Base-by-base conservation (phyloP, 1,284 basidiomycete genomes). In the Trametes hirsuta region DNA sequence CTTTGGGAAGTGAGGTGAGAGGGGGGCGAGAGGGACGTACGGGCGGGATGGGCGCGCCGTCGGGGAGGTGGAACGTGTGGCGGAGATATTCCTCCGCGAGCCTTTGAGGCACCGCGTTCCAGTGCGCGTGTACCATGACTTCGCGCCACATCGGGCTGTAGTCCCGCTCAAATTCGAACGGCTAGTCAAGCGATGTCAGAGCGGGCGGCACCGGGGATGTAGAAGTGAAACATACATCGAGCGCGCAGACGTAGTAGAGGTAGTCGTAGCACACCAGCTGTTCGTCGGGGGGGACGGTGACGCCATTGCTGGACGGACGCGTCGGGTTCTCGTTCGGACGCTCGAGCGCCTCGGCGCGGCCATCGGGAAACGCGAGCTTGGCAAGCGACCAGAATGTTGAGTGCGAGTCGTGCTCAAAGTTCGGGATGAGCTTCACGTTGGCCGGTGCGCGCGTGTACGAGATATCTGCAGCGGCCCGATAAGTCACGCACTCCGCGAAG, bases 181-280 rank as follows among this genome's bases (percentile, higher is more conserved):
- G 64, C 66, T 71, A 36, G 21, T 15, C 40, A 34, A 15, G n/a
- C 41, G 21, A 25, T 18, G 10, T 40, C 15, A 47, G 25, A 12
- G 6, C n/a, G 8, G 9, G 3, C 30, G 10, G 11, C 14, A 14
- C 10, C n/a, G 30, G 1, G 14, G 22, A 37, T 3, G 10, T 10
- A 39, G 14, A 22, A 2, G 45, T 4, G 14, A n/a, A 39, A 25
- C 72, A 37, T 45, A 79, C 79, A 72, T 78, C 74, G 56, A 76
- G 69, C 5, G 77, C 74, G 54, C 74, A 76, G 12, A 76, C 74
- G 61, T 76, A 84, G 68, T 83, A 84, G 47, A 84, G 66, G 62
- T 80, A 80, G 62, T 84, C 83, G 62, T 78, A 83, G 66, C 82
- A 84, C 22, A 81, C 67, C 39, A 85, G 59, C 36, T 83, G 81